A percentile compares a stretch with the other conserved stretches of the same genome.
Evolutionary conservation across 1,139 yeast genomes (phyloP).

Genomic region (Pichiaceae sp.): DNA sequence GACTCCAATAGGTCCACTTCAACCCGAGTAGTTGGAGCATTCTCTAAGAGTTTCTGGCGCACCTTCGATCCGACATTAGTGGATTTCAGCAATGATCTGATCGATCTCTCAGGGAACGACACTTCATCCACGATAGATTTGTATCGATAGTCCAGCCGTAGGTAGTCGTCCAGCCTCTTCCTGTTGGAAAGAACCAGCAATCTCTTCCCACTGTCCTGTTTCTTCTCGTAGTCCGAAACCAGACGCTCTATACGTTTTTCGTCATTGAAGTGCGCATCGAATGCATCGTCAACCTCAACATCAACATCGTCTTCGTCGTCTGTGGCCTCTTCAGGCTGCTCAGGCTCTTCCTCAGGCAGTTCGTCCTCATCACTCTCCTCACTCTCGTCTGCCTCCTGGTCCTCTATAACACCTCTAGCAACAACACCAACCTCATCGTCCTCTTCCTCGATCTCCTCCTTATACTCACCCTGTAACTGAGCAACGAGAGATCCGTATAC

Average conservation of each 20-base stretch:
- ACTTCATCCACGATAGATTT: conserved; percentile 4
- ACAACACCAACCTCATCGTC: neutral
- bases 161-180: conserved; percentile 9
- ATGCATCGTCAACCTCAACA: conserved; percentile 37
- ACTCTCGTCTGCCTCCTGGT: conserved; percentile 13
- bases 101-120: conserved; percentile 4
- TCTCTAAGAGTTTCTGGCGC: conserved; percentile 9
- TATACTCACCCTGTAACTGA: neutral
- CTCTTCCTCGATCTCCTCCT: conserved; percentile 1
- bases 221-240: conserved; percentile 22
- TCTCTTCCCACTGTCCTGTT: conserved; percentile 11
- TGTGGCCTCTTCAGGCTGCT: conserved; percentile 10
- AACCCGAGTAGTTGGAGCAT: conserved; percentile 8
- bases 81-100: conserved; percentile 10
- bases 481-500: neutral
- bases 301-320: conserved; percentile 12
- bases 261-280: conserved; percentile 64
- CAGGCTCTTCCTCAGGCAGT: conserved; percentile 6
- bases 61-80: conserved; percentile 22
- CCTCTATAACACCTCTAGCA: conserved; percentile 6
- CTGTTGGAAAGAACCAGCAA: conserved; percentile 13
- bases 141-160: conserved; percentile 15
- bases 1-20: conserved; percentile 42
- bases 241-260: conserved; percentile 28
- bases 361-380: neutral